Conservation (phyloP, 2,329 filamentous ascomycete species). For the Aspergillus uvarum region DNA sequence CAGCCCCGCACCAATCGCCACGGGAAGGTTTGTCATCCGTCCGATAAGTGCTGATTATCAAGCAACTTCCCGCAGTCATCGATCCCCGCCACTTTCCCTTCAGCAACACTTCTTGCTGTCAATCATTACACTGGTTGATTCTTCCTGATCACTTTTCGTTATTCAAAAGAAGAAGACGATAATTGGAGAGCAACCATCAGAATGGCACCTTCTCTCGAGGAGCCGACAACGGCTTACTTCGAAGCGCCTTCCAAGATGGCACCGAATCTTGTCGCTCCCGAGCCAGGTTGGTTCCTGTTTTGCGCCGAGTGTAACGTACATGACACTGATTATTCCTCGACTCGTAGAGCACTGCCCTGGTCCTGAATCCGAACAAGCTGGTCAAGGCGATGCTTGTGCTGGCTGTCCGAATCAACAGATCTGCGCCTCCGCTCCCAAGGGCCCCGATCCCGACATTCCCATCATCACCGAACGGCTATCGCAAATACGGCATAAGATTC, state of each 20-base stretch:
- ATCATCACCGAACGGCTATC: constrained; percentile 80
- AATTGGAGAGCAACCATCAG: background rate
- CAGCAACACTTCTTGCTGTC: background rate
- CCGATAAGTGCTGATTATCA: constrained; percentile 29
- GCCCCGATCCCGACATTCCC: constrained; percentile 90
- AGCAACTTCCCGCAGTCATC: constrained; percentile 23
- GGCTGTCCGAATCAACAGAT: constrained; percentile 96
- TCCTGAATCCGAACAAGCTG: constrained; percentile 57
- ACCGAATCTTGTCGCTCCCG: constrained; percentile 85
- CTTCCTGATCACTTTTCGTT: background rate
- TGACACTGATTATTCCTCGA: constrained; percentile 7
- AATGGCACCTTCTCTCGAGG: constrained; percentile 85
- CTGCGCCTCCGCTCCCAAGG: constrained; percentile 90
- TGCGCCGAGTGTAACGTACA: background rate
- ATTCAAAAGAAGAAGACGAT: background rate
- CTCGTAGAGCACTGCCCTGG: constrained; percentile 82
- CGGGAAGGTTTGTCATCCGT: constrained; percentile 30
- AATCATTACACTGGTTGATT: background rate
- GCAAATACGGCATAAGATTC: constrained; percentile 83
- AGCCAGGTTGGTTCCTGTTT: constrained; percentile 60
- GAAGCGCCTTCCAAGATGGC: constrained; percentile 73
- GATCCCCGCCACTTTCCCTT: constrained; percentile 24
- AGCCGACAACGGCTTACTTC: constrained; percentile 69
- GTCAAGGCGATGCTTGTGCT: constrained; percentile 76
- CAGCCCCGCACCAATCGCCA: constrained; percentile 28